These are phyloP conservation scores for Trapa bicornis DNA, from an alignment of 345 rosid genomes.

Conservation along the genomic window DNA sequence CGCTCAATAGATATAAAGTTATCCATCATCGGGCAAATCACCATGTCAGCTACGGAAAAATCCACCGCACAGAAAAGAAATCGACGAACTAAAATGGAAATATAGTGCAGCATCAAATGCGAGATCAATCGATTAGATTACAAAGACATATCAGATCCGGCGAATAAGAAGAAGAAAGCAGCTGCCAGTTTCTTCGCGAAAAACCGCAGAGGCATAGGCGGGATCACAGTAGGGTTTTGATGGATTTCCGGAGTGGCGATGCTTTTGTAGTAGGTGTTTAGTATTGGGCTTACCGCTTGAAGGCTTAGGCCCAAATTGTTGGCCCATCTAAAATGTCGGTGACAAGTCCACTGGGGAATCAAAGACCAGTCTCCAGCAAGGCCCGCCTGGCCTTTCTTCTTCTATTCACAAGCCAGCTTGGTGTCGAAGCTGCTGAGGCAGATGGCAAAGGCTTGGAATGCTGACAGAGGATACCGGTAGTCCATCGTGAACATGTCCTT, in stretches of 20 bases:
- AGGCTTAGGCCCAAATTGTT: too few species aligned
- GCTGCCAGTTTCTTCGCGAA: background rate
- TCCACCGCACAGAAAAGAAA: too few species aligned
- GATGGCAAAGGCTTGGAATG: conserved; percentile 93
- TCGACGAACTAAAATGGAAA: too few species aligned
- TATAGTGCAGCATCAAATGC: background rate
- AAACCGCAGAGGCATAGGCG: too few species aligned
- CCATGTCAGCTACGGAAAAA: background rate
- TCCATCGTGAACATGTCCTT: conserved; percentile 99
- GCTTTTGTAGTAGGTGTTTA: background rate
- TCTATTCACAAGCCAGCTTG: conserved; percentile 93
- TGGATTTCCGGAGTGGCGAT: background rate
- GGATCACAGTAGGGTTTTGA: background rate
- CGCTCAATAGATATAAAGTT: conserved; percentile 6
- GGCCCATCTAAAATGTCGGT: too few species aligned
- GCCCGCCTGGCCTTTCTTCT: background rate
- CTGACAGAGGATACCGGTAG: conserved; percentile 85
- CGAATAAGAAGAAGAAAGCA: background rate
- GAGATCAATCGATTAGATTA: background rate
- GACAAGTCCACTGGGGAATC: too few species aligned
- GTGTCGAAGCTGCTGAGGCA: conserved; percentile 99
- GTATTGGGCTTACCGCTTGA: too few species aligned
- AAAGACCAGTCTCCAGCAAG: too few species aligned
- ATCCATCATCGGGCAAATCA: conserved; percentile 10
- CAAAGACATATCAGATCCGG: background rate